Evolutionary conservation across 2,329 filamentous ascomycete species (phyloP).

Genomic region (Cercospora sojina): DNA sequence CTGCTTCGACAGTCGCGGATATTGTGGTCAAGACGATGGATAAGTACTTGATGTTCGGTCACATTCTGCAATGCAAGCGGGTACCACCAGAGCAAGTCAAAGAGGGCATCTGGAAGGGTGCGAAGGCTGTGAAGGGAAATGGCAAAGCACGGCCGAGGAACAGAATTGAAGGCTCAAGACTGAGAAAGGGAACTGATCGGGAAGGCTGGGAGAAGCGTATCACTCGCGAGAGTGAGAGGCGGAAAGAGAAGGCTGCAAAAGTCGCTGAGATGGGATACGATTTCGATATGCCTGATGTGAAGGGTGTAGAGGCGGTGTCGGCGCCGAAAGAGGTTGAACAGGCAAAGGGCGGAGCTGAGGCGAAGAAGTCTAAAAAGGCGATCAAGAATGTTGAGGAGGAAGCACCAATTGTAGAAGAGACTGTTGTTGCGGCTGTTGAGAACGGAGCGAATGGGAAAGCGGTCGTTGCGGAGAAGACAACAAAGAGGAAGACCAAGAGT

Average conservation of each 20-base stretch:
- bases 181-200: slow-evolving; percentile 71
- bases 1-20: slow-evolving; percentile 72
- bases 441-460: slow-evolving; percentile 5
- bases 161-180: slow-evolving; percentile 73
- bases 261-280: slow-evolving; percentile 81
- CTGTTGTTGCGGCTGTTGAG: slow-evolving; percentile 12
- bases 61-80: slow-evolving; percentile 83
- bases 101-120: slow-evolving; percentile 77
- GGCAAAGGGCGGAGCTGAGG: slow-evolving; percentile 32
- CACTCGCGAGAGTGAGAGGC: slow-evolving; percentile 67
- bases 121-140: slow-evolving; percentile 59
- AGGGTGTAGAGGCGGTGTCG: slow-evolving; percentile 57
- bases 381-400: slow-evolving; percentile 16
- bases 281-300: slow-evolving; percentile 71
- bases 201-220: slow-evolving; percentile 77
- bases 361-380: slow-evolving; percentile 31
- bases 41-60: slow-evolving; percentile 93
- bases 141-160: slow-evolving; percentile 84
- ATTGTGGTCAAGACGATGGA: slow-evolving; percentile 96
- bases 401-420: slow-evolving; percentile 20
- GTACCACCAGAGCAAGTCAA: slow-evolving; percentile 77
- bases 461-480: slow-evolving; percentile 22
- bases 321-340: slow-evolving; percentile 40
- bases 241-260: slow-evolving; percentile 68
- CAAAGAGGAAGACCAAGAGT: slow-evolving; percentile 26